Evolutionary conservation across 495 filamentous ascomycete species (phyloP), one percentile per base, ranked within the genome.

Genomic region (Trichocladium uniseriatum): DNA sequence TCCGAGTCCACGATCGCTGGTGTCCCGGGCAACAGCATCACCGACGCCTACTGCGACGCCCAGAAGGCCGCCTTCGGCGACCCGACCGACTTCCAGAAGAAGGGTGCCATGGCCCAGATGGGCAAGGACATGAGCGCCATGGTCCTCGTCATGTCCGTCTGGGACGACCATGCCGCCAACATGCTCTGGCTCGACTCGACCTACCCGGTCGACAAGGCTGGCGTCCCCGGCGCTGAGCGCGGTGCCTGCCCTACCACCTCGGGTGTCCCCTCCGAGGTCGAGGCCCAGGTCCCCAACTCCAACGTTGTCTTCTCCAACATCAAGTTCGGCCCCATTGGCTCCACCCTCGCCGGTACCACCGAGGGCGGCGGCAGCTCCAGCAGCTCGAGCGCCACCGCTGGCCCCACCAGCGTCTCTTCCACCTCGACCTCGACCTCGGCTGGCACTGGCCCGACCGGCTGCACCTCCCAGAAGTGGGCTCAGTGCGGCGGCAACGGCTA

Each of bases 161-260:
- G 85, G 85, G 83, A 87, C 61, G 85, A 89, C 69, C 78, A 89
- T 68, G 68, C 74, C 61, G 69, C 75, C 68, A 77, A 86, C 71
- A 91, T 90, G 87, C 75, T 84, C 56, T 91, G 87, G 87, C 80
- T 92, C 58, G 86, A 90, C 73, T 80, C 80, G 62, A 76, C 69
- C 66, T 88, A 81, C 72, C 87, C 86, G 3, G 66, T 73, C 35
- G 72, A 74, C 58, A 65, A 55, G n/a, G 66, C 71, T 49, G 59
- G 57, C 10, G 40, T 16, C 18, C 80, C 80, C 29, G 87, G 87
- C 65, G 75, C 78, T 45, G 74, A 74, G 56, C 84, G 87, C 64
- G 87, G 86, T 43, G 74, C 76, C 49, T 92, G 87, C 67, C 43
- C 75, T 36, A 74, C 69, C 44, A 68, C 67, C 64, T 80, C 78